A percentile compares a stretch with the other conserved stretches of the same genome.
Evolutionary conservation across 805 yeast genomes (phyloP).

Genomic region (Millerago galiae): DNA sequence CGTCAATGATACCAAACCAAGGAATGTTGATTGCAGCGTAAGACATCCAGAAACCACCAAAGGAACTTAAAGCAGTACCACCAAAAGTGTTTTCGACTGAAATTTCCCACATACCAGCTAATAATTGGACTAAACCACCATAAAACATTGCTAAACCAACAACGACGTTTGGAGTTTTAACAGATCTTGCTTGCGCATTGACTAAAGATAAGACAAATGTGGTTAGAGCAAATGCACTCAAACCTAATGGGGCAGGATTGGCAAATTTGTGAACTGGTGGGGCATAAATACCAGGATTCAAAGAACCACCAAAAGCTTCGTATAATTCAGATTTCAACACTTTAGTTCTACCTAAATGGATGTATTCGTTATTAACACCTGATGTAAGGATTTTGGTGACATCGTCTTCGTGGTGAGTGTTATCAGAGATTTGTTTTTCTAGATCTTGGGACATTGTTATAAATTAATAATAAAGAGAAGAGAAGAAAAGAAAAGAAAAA

Average conservation of each 20-base stretch:
- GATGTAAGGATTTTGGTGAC: slow-evolving; percentile 27
- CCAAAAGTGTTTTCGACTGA: slow-evolving; percentile 62
- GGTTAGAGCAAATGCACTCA: slow-evolving; percentile 55
- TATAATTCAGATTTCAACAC: slow-evolving; percentile 55
- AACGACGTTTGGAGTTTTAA: slow-evolving; percentile 44
- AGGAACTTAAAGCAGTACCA: slow-evolving; percentile 55
- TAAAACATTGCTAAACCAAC: slow-evolving; percentile 55
- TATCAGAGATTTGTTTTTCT: slow-evolving; percentile 18
- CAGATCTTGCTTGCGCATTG: slow-evolving; percentile 50
- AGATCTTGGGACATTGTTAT: slow-evolving; percentile 7
- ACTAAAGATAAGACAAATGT: slow-evolving; percentile 53
- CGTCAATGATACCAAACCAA: slow-evolving; percentile 52
- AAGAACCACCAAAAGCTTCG: slow-evolving; percentile 76
- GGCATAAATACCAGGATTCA: slow-evolving; percentile 62
- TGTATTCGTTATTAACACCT: slow-evolving; percentile 52
- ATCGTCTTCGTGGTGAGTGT: slow-evolving; percentile 14
- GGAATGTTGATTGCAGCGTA: slow-evolving; percentile 53
- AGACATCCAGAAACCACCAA: slow-evolving; percentile 67
- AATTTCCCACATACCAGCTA: slow-evolving; percentile 65
- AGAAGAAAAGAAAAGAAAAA: no score
- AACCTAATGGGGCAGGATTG: slow-evolving; percentile 62
- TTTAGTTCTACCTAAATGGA: slow-evolving; percentile 66
- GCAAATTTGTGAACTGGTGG: slow-evolving; percentile 54
- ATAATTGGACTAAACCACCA: slow-evolving; percentile 54
- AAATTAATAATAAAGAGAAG: no score